phyloP scores from a whole-genome alignment of 169 alveolate genomes.

The Plasmodium cynomolgi region DNA sequence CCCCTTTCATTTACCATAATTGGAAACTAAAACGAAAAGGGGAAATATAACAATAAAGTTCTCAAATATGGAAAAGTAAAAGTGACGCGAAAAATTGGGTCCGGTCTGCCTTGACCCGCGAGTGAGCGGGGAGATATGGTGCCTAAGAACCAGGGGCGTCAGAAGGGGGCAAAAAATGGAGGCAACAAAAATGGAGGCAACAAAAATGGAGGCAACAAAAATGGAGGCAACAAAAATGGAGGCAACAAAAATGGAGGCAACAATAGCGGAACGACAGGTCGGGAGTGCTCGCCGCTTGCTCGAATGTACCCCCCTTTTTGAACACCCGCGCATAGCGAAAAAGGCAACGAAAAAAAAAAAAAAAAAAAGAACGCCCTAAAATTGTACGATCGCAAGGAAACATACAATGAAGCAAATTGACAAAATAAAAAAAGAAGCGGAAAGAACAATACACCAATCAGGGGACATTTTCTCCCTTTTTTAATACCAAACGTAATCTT shows the following conservation, averaged over 20 bases:
- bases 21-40: background rate
- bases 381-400: background rate
- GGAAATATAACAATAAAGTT: background rate
- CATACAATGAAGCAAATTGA: background rate
- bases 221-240: background rate
- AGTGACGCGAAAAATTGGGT: background rate
- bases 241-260: background rate
- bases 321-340: background rate
- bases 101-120: background rate
- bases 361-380: background rate
- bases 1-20: background rate
- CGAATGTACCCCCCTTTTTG: background rate
- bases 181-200: background rate
- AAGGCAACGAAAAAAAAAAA: background rate
- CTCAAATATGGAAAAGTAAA: background rate
- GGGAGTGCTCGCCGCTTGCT: background rate
- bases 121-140: background rate
- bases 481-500: background rate
- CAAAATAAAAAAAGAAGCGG: background rate
- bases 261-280: background rate
- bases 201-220: background rate
- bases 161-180: background rate
- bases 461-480: background rate
- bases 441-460: background rate
- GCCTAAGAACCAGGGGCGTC: background rate